phyloP scores from a whole-genome alignment of 805 yeast species.

The Saitoella complicata region DNA sequence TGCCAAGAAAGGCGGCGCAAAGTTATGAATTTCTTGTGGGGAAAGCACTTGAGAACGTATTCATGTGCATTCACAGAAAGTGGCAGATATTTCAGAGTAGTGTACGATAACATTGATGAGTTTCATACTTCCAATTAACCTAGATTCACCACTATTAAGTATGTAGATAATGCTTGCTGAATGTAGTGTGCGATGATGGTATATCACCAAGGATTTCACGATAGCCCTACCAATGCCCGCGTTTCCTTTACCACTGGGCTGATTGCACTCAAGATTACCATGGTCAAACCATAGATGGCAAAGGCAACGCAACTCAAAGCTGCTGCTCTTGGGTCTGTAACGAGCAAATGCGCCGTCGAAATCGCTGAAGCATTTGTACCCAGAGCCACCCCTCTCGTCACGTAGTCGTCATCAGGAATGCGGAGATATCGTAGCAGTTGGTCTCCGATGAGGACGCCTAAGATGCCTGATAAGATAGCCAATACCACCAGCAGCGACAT shows the following conservation, averaged over 20 bases:
- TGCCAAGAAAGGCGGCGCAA: too few relatives aligned
- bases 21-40: too few relatives aligned
- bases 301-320: slow-evolving; percentile 61
- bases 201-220: too few relatives aligned
- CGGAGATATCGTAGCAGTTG: slow-evolving; percentile 32
- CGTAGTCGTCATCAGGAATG: slow-evolving; percentile 46
- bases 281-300: slow-evolving; percentile 52
- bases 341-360: slow-evolving; percentile 59
- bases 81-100: too few relatives aligned
- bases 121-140: too few relatives aligned
- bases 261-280: slow-evolving; percentile 55
- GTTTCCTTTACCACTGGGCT: slow-evolving; percentile 35
- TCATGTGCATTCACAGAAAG: too few relatives aligned
- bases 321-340: slow-evolving; percentile 62
- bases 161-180: too few relatives aligned
- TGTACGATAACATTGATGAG: too few relatives aligned
- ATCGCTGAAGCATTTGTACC: slow-evolving; percentile 75
- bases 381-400: slow-evolving; percentile 58
- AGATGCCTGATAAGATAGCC: slow-evolving; percentile 58
- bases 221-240: slow-evolving; percentile 31
- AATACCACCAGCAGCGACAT: slow-evolving; percentile 61
- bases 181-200: too few relatives aligned
- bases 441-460: slow-evolving; percentile 57
- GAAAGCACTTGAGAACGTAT: too few relatives aligned
- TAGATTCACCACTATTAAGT: too few relatives aligned